phyloP scores from a whole-genome alignment of 2,329 filamentous ascomycete genomes.

The Cordyceps cateniannulata region DNA sequence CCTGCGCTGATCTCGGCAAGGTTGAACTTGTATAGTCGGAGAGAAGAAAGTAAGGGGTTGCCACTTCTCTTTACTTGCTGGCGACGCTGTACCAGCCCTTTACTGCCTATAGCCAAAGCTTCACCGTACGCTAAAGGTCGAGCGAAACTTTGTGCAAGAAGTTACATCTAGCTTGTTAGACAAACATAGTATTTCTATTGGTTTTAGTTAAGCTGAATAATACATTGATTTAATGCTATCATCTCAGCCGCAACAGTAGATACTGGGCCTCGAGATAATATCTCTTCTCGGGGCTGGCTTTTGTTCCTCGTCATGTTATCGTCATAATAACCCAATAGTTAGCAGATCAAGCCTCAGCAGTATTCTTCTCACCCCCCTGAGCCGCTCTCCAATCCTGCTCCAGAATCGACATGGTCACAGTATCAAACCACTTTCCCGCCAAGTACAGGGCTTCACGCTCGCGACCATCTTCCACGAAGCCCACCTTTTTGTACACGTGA shows the following conservation, averaged over 20 bases:
- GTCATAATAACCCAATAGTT: no score
- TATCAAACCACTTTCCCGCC: slow-evolving; percentile 32
- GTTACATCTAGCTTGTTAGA: no score
- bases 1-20: slow-evolving; percentile 9
- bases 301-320: background rate
- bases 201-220: background rate
- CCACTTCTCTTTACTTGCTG: background rate
- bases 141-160: no score
- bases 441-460: slow-evolving; percentile 21
- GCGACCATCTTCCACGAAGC: slow-evolving; percentile 35
- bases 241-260: background rate
- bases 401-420: slow-evolving; percentile 27
- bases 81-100: no score
- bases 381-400: slow-evolving; percentile 26
- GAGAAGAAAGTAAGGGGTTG: no score
- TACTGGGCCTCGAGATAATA: background rate
- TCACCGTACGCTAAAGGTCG: no score
- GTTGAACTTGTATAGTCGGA: background rate
- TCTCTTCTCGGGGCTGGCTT: background rate
- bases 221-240: background rate
- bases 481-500: slow-evolving; percentile 33
- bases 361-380: background rate
- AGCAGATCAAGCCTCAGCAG: background rate
- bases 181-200: no score
- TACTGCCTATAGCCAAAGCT: no score